Percentiles rank a stretch among this genome's conserved stretches.
Conservation (phyloP, 1,139 yeast species). For the Saccharomyces hybrid region DNA sequence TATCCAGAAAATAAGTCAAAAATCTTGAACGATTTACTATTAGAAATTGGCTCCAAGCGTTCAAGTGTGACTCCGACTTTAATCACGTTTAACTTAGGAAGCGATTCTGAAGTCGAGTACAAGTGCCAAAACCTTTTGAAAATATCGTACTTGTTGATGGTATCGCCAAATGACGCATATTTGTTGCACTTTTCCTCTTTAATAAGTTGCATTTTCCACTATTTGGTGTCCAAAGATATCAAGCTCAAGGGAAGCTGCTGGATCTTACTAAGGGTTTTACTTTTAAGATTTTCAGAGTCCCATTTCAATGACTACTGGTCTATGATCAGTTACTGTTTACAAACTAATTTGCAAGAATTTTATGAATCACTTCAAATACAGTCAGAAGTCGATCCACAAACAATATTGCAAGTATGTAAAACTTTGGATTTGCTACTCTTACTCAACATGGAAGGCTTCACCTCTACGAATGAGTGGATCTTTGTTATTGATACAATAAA, state of each 20-base stretch:
- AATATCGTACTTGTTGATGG: constrained; percentile 52
- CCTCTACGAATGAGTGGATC: constrained; percentile 69
- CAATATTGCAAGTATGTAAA: constrained; percentile 58
- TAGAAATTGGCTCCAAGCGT: constrained; percentile 21
- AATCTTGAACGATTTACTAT: constrained; percentile 22
- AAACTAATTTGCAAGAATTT: constrained; percentile 42
- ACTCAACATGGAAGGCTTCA: constrained; percentile 70
- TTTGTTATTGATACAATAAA: constrained; percentile 69
- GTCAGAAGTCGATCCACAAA: constrained; percentile 36
- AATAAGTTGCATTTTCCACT: constrained; percentile 22
- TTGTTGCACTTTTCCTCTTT: constrained; percentile 32
- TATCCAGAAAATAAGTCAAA: constrained; percentile 41
- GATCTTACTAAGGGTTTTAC: constrained; percentile 52
- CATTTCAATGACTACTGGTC: constrained; percentile 71
- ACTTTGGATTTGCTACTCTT: constrained; percentile 66
- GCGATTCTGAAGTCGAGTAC: constrained; percentile 23
- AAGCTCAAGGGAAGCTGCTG: constrained; percentile 29
- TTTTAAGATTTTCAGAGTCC: constrained; percentile 52
- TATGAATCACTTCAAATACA: constrained; percentile 34
- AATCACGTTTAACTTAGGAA: constrained; percentile 28
- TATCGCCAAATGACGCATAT: constrained; percentile 53
- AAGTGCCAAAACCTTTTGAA: constrained; percentile 25
- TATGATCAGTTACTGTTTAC: constrained; percentile 52
- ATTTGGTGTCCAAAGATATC: constrained; percentile 20
- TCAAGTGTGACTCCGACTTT: constrained; percentile 25